A percentile compares a stretch with the other conserved stretches of the same genome.
Evolutionary conservation across 768 basidiomycete genomes (phyloP).

Genomic region (Kwoniella bestiolae): DNA sequence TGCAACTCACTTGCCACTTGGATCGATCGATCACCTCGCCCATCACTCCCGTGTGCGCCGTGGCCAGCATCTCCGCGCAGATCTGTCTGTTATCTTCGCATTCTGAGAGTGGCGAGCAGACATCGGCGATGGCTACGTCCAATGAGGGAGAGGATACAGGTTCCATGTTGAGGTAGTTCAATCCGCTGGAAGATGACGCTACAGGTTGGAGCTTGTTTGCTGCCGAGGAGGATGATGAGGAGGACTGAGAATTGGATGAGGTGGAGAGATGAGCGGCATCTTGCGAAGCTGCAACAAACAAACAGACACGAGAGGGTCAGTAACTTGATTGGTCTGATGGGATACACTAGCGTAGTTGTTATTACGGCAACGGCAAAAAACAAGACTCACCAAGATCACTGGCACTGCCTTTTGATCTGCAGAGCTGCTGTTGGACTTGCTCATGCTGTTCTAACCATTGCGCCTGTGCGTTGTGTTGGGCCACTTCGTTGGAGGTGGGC

Average conservation of each 20-base stretch:
- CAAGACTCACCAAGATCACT: slow-evolving; percentile 18
- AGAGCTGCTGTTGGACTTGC: slow-evolving; percentile 16
- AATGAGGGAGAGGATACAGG: slow-evolving; percentile 17
- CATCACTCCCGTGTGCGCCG: slow-evolving; percentile 4
- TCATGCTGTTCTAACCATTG: slow-evolving; percentile 29
- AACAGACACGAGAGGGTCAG: neutral
- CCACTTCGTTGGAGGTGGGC: slow-evolving; percentile 2
- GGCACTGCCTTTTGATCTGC: slow-evolving; percentile 16
- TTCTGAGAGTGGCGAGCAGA: slow-evolving; percentile 13
- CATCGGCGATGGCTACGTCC: slow-evolving; percentile 17
- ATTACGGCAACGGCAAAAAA: slow-evolving; percentile 1
- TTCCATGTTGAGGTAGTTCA: slow-evolving; percentile 36
- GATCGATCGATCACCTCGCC: slow-evolving; percentile 20
- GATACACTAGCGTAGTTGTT: slow-evolving; percentile 4
- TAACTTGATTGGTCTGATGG: slow-evolving; percentile 2
- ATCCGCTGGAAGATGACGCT: slow-evolving; percentile 35
- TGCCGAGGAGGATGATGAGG: neutral
- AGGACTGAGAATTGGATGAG: neutral
- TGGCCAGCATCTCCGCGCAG: slow-evolving; percentile 24
- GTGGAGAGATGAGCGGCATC: slow-evolving; percentile 8
- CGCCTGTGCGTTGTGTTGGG: slow-evolving; percentile 15
- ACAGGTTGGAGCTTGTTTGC: slow-evolving; percentile 22
- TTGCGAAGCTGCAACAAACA: slow-evolving; percentile 4
- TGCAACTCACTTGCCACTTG: slow-evolving; percentile 47
- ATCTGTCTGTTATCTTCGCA: slow-evolving; percentile 16